Percentiles rank a stretch among this genome's conserved stretches.
Conservation (phyloP, 352 stramenopile genomes). For the Phytophthora kernoviae region DNA sequence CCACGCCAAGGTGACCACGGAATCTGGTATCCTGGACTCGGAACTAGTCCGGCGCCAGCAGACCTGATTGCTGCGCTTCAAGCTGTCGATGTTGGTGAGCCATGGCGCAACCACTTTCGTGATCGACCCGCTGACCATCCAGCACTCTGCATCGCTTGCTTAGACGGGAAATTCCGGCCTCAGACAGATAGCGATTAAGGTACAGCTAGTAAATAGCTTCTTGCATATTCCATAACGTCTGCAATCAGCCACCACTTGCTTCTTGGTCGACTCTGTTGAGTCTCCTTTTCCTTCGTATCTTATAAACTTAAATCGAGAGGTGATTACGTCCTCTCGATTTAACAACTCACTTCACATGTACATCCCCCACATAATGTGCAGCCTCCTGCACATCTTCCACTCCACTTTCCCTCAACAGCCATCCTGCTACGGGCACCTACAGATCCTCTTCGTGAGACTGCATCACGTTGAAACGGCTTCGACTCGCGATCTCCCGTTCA, state of each 20-base stretch:
- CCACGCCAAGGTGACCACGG: not conserved
- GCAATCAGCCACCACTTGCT: no score
- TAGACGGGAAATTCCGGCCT: not conserved
- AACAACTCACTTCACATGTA: not conserved
- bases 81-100: not conserved
- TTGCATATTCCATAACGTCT: no score
- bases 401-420: not conserved
- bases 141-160: not conserved
- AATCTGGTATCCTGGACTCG: not conserved
- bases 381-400: not conserved
- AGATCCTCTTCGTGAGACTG: conserved; percentile 8
- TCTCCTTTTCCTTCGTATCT: no score
- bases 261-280: no score
- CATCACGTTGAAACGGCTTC: conserved; percentile 7
- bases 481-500: not conserved
- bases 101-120: not conserved
- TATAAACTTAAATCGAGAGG: no score
- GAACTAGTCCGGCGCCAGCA: not conserved
- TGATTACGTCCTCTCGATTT: no score
- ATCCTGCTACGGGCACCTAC: not conserved
- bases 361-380: not conserved
- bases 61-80: not conserved
- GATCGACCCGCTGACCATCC: not conserved
- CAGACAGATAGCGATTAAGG: not conserved
- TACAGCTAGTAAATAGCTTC: no score